phyloP scores from a whole-genome alignment of 805 yeast genomes.

The Candida takata region DNA sequence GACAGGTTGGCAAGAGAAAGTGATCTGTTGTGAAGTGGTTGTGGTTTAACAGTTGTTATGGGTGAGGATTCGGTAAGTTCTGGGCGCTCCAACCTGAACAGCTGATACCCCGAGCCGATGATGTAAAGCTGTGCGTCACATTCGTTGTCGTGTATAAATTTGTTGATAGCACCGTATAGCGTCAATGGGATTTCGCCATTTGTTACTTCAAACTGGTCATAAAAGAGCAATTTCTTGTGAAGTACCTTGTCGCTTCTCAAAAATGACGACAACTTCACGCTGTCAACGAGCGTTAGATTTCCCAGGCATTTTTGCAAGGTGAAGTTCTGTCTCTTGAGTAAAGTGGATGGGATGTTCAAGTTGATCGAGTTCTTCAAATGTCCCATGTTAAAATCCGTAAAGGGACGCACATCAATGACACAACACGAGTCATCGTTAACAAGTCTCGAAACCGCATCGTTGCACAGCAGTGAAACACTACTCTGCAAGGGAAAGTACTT shows the following conservation, averaged over 20 bases:
- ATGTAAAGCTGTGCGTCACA: conserved; percentile 38
- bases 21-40: conserved; percentile 16
- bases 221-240: conserved; percentile 14
- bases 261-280: conserved; percentile 32
- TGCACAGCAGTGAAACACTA: conserved; percentile 6
- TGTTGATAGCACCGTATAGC: conserved; percentile 40
- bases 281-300: conserved; percentile 51
- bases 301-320: conserved; percentile 55
- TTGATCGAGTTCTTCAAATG: conserved; percentile 61
- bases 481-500: conserved; percentile 15
- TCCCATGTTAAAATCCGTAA: conserved; percentile 56
- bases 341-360: conserved; percentile 84
- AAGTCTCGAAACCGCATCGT: conserved; percentile 6
- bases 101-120: conserved; percentile 35
- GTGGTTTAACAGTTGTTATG: conserved; percentile 1
- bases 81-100: conserved; percentile 27
- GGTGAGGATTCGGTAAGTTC: conserved; percentile 16
- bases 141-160: conserved; percentile 33
- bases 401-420: conserved; percentile 76
- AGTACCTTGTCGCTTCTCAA: conserved; percentile 14
- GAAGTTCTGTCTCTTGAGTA: conserved; percentile 69
- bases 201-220: conserved; percentile 17
- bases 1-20: conserved; percentile 13
- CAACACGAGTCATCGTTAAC: conserved; percentile 25
- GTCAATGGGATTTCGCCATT: conserved; percentile 28